Evolutionary conservation across 2,329 filamentous ascomycete genomes (phyloP).

Genomic region (Gaeumannomyces sp.): DNA sequence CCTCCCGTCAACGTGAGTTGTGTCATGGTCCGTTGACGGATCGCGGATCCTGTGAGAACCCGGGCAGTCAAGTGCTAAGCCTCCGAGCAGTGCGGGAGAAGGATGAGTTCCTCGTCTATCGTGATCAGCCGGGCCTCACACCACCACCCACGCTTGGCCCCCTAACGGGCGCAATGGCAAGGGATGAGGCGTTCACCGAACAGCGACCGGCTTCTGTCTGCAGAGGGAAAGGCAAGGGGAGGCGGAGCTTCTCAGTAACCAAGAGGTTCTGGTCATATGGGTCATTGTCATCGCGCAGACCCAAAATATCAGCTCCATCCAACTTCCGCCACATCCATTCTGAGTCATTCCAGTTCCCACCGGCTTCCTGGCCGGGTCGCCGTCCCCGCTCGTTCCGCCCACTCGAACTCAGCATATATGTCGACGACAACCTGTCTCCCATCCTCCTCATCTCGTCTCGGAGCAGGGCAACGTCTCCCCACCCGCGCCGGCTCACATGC

Average conservation of each 20-base stretch:
- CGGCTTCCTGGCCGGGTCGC: slow-evolving; percentile 17
- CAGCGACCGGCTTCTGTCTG: slow-evolving; percentile 12
- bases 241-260: slow-evolving; percentile 38
- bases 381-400: slow-evolving; percentile 41
- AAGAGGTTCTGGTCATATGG: slow-evolving; percentile 37
- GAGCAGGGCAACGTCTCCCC: slow-evolving; percentile 22
- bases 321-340: slow-evolving; percentile 55
- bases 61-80: slow-evolving; percentile 14
- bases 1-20: slow-evolving; percentile 21
- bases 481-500: slow-evolving; percentile 32
- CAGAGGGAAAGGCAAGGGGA: slow-evolving; percentile 1
- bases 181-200: slow-evolving; percentile 16
- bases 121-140: slow-evolving; percentile 25
- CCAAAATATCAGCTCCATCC: slow-evolving; percentile 51
- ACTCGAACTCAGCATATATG: slow-evolving; percentile 50
- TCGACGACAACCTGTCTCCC: slow-evolving; percentile 45
- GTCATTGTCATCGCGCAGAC: slow-evolving; percentile 39
- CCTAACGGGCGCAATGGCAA: slow-evolving; percentile 10
- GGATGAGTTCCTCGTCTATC: slow-evolving; percentile 20
- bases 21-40: not conserved
- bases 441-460: slow-evolving; percentile 46
- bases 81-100: slow-evolving; percentile 20
- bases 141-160: slow-evolving; percentile 23
- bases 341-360: slow-evolving; percentile 34
- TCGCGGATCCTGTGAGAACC: not conserved